These are phyloP conservation scores for Nissolia schottii DNA, from an alignment of 306 rosid species.

Conservation along the genomic window DNA sequence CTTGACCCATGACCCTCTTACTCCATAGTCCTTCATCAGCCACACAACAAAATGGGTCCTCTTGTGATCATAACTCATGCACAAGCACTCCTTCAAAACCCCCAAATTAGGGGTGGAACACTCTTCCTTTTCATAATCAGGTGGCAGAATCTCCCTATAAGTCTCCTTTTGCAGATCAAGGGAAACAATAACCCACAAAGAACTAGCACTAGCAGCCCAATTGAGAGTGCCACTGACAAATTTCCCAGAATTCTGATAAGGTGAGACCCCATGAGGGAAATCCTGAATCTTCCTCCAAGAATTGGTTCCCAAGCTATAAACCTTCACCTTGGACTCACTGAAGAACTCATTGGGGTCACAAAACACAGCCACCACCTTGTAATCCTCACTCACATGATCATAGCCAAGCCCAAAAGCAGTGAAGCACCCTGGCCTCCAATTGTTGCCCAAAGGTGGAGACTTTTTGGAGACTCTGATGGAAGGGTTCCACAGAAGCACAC, in stretches of 20 bases:
- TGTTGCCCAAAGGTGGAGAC: constrained; percentile 44
- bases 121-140: constrained; percentile 45
- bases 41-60: constrained; percentile 41
- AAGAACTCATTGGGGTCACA: constrained; percentile 33
- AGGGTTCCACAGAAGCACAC: constrained; percentile 52
- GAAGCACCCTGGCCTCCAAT: constrained; percentile 50
- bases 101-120: constrained; percentile 38
- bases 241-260: constrained; percentile 37
- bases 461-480: constrained; percentile 38
- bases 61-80: constrained; percentile 44
- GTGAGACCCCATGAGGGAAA: constrained; percentile 37
- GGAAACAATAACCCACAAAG: constrained; percentile 39
- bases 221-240: constrained; percentile 44
- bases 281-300: constrained; percentile 46
- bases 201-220: constrained; percentile 34
- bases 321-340: constrained; percentile 40
- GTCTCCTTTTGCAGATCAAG: constrained; percentile 38
- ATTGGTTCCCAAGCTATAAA: constrained; percentile 27
- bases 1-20: constrained; percentile 37
- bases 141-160: constrained; percentile 39
- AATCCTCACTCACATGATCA: constrained; percentile 39
- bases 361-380: constrained; percentile 47
- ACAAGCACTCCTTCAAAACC: constrained; percentile 30
- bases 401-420: constrained; percentile 51
- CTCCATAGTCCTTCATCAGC: constrained; percentile 45